Conservation (phyloP, 202 grass and related monocot species). For the Digitaria exilis region DNA sequence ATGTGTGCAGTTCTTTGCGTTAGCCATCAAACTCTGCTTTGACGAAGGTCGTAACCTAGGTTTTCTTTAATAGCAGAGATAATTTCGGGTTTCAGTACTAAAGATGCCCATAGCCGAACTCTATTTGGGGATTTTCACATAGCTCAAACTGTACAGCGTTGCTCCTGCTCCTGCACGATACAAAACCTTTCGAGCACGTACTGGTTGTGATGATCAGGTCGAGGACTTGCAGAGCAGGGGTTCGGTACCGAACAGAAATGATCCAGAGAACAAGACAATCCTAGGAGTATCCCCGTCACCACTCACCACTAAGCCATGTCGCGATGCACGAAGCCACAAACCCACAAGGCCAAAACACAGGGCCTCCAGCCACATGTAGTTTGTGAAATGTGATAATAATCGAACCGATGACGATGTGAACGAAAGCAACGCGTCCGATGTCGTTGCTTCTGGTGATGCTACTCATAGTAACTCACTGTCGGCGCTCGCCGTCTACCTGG, state of each 20-base stretch:
- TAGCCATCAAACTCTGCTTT: too few species aligned
- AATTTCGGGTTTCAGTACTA: too few species aligned
- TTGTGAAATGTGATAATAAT: not conserved
- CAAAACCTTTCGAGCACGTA: not conserved
- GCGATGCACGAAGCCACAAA: not conserved
- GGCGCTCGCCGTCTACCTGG: not conserved
- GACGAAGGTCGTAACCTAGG: too few species aligned
- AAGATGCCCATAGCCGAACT: too few species aligned
- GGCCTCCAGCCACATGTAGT: not conserved
- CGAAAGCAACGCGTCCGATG: not conserved
- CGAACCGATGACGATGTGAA: not conserved
- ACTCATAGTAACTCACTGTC: not conserved
- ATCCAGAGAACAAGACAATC: not conserved
- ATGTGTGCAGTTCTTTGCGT: too few species aligned
- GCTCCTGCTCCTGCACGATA: not conserved
- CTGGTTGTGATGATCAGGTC: not conserved
- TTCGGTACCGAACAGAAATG: not conserved
- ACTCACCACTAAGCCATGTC: constrained; percentile 19
- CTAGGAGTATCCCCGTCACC: not conserved
- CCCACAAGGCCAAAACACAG: too few species aligned
- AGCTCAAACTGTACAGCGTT: too few species aligned
- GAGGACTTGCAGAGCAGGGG: not conserved
- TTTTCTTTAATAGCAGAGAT: too few species aligned
- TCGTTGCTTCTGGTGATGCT: not conserved
- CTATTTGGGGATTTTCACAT: too few species aligned